Base-by-base conservation (phyloP, 441 rosid genomes). In the Syzygium syzygioides region DNA sequence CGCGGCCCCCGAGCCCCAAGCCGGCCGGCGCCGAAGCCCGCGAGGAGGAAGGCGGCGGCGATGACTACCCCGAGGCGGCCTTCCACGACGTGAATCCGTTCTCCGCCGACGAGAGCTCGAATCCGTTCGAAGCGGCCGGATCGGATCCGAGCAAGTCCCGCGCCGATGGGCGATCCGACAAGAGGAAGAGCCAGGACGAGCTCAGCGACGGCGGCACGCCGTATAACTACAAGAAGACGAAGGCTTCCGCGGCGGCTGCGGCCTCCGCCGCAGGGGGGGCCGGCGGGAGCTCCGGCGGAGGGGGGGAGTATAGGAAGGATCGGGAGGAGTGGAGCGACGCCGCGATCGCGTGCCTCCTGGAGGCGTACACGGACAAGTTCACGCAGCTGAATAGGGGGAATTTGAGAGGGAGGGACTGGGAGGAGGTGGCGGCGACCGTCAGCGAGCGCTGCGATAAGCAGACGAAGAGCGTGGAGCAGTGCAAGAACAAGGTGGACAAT, bases 261-360 rank as follows among this genome's bases (percentile, higher is more conserved):
- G 87, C 87, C 14, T 86, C 89, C 28, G 83, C 84, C 13, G 55
- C 34, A 32, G 34, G 86, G 83, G 87, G 66, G 41, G 88, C 71
- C 18, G 87, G 68, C 9, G 88, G 80, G 68, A 87, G 54, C 30
- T 37, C 89, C 52, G 83, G 86, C 5, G 55, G 86, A 11, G 89
- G 86, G 6, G 88, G 91, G 20, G 91, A 93, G 85, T 94, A 92
- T 66, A 85, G 88, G 79, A 98, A 98, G 92, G 98, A 97, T 56
- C 90, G 99, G 53, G 99, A 98, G 90, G 98, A 98, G 92, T 98
- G 99, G 99, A 95, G 97, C 90, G 99, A 98, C 62, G 93, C 96
- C 79, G 97, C 98, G 90, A 96, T 98, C 89, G 91, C 93, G 71
- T 94, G 96, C 91, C 91, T 90, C 32, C 91, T 90, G 85, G 90